Conservation (phyloP, 2,329 filamentous ascomycete genomes). For the Escovopsis weberi region DNA sequence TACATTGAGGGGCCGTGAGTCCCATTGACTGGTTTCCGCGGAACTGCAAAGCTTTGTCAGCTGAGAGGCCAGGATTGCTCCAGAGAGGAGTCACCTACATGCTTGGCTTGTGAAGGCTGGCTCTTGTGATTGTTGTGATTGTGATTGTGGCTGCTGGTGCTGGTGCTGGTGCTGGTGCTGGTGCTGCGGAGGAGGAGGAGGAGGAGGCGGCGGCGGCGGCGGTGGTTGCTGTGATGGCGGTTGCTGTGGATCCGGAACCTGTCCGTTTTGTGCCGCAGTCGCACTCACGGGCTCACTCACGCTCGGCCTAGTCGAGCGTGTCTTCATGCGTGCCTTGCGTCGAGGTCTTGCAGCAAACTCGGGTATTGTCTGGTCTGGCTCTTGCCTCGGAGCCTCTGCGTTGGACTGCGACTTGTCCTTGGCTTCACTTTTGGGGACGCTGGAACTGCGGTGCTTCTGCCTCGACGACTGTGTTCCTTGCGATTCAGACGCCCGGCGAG, state of each 20-base stretch:
- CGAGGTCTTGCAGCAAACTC: constrained; percentile 1
- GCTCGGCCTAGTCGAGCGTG: constrained; percentile 1
- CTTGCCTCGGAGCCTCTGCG: neutral
- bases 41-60: constrained; percentile 1
- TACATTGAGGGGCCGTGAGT: constrained; percentile 32
- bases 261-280: neutral
- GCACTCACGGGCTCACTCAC: neutral
- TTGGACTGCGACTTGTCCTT: constrained; percentile 1
- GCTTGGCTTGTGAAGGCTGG: neutral
- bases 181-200: too few relatives aligned
- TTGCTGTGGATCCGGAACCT: neutral
- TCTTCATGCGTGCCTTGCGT: constrained; percentile 2
- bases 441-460: constrained; percentile 17
- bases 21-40: constrained; percentile 1
- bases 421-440: constrained; percentile 13
- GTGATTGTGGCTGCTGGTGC: too few relatives aligned
- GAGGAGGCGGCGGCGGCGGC: too few relatives aligned
- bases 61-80: neutral
- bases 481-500: constrained; percentile 13
- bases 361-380: neutral
- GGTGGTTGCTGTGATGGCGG: too few relatives aligned
- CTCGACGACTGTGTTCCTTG: constrained; percentile 10
- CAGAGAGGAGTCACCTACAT: neutral
- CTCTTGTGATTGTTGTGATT: too few relatives aligned
- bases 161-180: too few relatives aligned